Conservation (phyloP, 2,329 filamentous ascomycete species). For the Pyricularia pennisetigena region DNA sequence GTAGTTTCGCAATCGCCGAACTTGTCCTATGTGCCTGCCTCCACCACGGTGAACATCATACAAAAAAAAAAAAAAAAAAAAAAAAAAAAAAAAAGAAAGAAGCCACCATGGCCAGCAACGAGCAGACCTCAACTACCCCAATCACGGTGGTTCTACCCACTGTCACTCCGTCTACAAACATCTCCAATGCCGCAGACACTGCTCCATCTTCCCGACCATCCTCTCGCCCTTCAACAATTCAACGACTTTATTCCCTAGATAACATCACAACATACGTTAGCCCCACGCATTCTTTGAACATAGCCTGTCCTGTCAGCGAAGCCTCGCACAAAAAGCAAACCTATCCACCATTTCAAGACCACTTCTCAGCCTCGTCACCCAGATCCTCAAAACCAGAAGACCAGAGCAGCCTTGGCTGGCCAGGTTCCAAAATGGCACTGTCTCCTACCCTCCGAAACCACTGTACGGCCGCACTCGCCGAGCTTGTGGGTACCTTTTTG, state of each 20-base stretch:
- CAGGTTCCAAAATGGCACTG: background rate
- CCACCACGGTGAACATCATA: background rate
- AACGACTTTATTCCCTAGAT: background rate
- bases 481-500: conserved; percentile 44
- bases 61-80: background rate
- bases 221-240: background rate
- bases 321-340: background rate
- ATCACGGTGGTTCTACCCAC: background rate
- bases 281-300: background rate
- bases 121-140: background rate
- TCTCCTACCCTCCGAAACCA: conserved; percentile 17
- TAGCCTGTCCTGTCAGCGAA: background rate
- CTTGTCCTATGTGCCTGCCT: background rate
- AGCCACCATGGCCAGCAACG: background rate
- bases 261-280: background rate
- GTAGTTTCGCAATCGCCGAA: background rate
- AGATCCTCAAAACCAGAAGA: background rate
- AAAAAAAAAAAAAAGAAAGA: background rate
- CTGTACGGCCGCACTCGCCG: conserved; percentile 32
- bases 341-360: background rate
- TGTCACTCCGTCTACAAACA: background rate
- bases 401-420: background rate
- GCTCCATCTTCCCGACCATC: conserved; percentile 3
- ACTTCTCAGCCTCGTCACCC: background rate
- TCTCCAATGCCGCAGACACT: background rate